These are phyloP conservation scores for Neofusicoccum cordaticola DNA, from an alignment of 2,329 filamentous ascomycete species.

Conservation along the genomic window DNA sequence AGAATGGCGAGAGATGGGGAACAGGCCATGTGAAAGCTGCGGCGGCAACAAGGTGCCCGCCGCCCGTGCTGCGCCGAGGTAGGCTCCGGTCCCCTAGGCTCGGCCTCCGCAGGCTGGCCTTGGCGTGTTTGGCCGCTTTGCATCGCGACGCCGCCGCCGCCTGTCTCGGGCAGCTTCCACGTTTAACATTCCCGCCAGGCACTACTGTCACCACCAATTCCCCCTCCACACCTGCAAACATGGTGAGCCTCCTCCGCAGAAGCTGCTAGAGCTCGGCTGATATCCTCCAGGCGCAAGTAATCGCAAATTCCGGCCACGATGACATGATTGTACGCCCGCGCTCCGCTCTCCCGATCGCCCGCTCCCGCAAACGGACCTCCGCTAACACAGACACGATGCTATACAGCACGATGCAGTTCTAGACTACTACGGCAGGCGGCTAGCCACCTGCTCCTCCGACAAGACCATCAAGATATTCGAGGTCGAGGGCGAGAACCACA, in stretches of 20 bases:
- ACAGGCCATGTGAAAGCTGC: slow-evolving; percentile 13
- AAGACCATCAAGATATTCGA: slow-evolving; percentile 99
- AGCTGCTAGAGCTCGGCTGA: slow-evolving; percentile 14
- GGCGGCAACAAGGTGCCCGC: slow-evolving; percentile 9
- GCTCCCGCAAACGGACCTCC: slow-evolving; percentile 12
- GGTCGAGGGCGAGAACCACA: slow-evolving; percentile 88
- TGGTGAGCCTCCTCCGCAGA: slow-evolving; percentile 16
- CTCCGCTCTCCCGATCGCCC: slow-evolving; percentile 15
- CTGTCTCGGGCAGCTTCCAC: slow-evolving; percentile 14
- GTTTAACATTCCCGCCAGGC: slow-evolving; percentile 13
- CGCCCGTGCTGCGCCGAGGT: slow-evolving; percentile 8
- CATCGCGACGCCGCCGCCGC: slow-evolving; percentile 3
- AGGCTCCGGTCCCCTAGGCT: neutral
- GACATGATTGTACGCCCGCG: slow-evolving; percentile 90
- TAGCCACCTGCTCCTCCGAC: slow-evolving; percentile 96
- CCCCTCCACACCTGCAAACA: slow-evolving; percentile 9
- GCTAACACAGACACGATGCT: neutral
- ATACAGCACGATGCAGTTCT: slow-evolving; percentile 87
- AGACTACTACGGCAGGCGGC: slow-evolving; percentile 94
- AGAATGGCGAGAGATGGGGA: slow-evolving; percentile 4
- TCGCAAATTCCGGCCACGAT: slow-evolving; percentile 87
- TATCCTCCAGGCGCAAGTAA: slow-evolving; percentile 65
- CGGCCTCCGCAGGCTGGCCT: neutral
- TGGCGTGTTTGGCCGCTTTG: slow-evolving; percentile 14
- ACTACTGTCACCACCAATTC: slow-evolving; percentile 6